Conservation (phyloP, 345 rosid genomes). For the Citrus australasica region DNA sequence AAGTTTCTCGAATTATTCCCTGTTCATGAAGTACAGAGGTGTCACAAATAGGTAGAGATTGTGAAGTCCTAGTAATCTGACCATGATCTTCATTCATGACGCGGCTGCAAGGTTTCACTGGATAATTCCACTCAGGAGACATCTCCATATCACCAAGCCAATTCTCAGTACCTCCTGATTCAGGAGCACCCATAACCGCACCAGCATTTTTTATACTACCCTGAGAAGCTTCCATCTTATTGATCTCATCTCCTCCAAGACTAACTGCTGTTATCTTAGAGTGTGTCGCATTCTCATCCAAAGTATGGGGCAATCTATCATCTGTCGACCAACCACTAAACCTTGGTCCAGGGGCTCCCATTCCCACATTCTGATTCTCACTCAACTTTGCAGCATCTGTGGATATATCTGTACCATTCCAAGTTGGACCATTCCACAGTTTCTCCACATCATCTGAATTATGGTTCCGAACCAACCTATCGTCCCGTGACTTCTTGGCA, state of each 20-base stretch:
- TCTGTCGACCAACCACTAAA: conserved; percentile 31
- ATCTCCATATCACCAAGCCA: conserved; percentile 65
- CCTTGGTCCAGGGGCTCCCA: conserved; percentile 27
- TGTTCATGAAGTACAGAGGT: conserved; percentile 28
- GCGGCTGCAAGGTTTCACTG: conserved; percentile 35
- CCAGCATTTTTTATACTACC: conserved; percentile 31
- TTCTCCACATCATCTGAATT: conserved; percentile 35
- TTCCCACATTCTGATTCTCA: conserved; percentile 28
- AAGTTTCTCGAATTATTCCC: conserved; percentile 18
- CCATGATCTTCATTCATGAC: conserved; percentile 31
- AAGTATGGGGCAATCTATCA: conserved; percentile 31
- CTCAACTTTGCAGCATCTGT: conserved; percentile 31
- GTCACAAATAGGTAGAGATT: conserved; percentile 19
- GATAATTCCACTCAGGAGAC: conserved; percentile 87
- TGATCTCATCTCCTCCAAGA: conserved; percentile 22
- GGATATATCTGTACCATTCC: conserved; percentile 10
- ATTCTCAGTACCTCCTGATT: conserved; percentile 41
- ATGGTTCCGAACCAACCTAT: conserved; percentile 28
- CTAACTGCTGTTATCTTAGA: conserved; percentile 19
- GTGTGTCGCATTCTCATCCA: conserved; percentile 19
- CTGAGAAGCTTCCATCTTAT: conserved; percentile 19
- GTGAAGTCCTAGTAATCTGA: conserved; percentile 27
- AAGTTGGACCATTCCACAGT: conserved; percentile 13
- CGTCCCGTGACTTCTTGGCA: conserved; percentile 34
- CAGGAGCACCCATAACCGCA: conserved; percentile 23